These are phyloP conservation scores for Acmispon strigosus DNA, from an alignment of 306 rosid genomes.

Conservation along the genomic window DNA sequence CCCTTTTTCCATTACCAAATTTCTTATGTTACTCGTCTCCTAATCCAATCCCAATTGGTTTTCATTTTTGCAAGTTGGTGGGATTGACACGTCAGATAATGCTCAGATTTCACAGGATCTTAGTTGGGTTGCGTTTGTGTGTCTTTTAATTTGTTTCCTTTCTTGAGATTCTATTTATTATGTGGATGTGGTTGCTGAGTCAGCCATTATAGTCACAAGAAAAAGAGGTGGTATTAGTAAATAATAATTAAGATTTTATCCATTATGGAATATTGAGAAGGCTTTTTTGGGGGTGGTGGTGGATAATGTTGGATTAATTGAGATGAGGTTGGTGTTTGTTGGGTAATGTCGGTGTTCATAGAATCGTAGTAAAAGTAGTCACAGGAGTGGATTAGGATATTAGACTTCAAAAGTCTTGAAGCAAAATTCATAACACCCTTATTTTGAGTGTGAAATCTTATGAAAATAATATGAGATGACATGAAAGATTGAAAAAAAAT, in stretches of 20 bases:
- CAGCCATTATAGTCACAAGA: neutral
- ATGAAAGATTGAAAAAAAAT: too few relatives aligned
- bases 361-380: neutral
- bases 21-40: too few relatives aligned
- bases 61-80: constrained; percentile 19
- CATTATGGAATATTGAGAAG: neutral
- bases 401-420: constrained; percentile 35
- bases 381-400: constrained; percentile 4
- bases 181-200: constrained; percentile 25
- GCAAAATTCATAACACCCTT: neutral
- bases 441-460: neutral
- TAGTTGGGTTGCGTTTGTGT: neutral
- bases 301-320: constrained; percentile 30
- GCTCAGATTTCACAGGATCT: neutral
- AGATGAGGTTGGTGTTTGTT: constrained; percentile 10
- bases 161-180: neutral
- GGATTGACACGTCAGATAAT: constrained; percentile 16
- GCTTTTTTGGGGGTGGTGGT: neutral
- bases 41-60: neutral
- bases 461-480: neutral
- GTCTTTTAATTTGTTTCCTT: neutral
- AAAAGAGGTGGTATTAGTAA: neutral
- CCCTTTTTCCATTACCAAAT: too few relatives aligned
- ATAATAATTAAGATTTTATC: neutral
- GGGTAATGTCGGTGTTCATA: constrained; percentile 18